Evolutionary conservation across 2,329 filamentous ascomycete species (phyloP).

Genomic region (Chalaropsis thielavioides): DNA sequence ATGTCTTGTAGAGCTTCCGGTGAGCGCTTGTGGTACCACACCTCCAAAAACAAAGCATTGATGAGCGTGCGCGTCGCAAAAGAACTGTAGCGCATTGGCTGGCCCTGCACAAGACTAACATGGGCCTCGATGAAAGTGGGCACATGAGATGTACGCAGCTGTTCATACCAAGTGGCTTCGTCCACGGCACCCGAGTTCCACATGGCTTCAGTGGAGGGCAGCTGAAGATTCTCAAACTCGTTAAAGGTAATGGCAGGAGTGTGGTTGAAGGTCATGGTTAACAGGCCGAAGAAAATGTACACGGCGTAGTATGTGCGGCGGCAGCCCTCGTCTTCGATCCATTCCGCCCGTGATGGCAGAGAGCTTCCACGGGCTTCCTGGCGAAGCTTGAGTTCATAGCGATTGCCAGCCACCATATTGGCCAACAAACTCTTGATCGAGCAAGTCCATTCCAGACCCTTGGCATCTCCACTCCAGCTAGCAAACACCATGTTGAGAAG

Average conservation of each 20-base stretch:
- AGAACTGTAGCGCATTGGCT: conserved; percentile 79
- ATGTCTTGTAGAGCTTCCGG: conserved; percentile 96
- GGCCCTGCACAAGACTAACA: conserved; percentile 88
- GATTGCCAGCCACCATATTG: conserved; percentile 96
- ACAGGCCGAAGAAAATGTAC: conserved; percentile 94
- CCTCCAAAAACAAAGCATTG: conserved; percentile 93
- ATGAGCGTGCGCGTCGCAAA: conserved; percentile 98
- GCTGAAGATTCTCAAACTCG: conserved; percentile 83
- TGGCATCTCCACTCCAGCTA: conserved; percentile 96
- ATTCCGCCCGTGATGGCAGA: conserved; percentile 68
- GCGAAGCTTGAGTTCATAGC: conserved; percentile 88
- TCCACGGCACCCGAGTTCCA: conserved; percentile 79
- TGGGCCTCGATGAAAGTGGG: conserved; percentile 89
- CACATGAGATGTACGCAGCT: conserved; percentile 50
- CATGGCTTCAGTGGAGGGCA: conserved; percentile 83
- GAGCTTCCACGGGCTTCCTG: conserved; percentile 70
- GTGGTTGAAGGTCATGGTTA: conserved; percentile 94
- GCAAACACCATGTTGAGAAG: conserved; percentile 97
- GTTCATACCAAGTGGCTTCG: conserved; percentile 68
- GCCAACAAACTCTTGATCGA: conserved; percentile 96
- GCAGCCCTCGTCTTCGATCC: conserved; percentile 94
- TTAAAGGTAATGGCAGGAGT: conserved; percentile 97
- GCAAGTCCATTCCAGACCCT: conserved; percentile 95
- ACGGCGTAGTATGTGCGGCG: conserved; percentile 95
- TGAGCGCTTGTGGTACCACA: conserved; percentile 98